phyloP scores from a whole-genome alignment of 352 stramenopile genomes.

The Phytophthora uliginosa region DNA sequence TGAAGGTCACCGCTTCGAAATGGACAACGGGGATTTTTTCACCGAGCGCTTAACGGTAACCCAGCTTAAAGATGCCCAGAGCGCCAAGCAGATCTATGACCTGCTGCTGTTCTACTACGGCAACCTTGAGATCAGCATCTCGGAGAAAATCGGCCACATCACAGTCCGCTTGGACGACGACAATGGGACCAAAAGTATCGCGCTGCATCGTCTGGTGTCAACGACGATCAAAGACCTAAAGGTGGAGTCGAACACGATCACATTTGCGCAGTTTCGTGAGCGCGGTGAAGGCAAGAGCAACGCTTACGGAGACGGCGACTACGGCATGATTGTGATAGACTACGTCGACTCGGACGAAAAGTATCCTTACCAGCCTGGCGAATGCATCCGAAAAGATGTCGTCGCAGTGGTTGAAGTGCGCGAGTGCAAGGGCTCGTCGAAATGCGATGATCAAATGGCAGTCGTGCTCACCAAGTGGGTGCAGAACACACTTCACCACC shows the following conservation, averaged over 20 bases:
- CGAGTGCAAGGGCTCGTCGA: slow-evolving; percentile 20
- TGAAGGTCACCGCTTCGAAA: slow-evolving; percentile 54
- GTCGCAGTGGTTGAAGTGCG: slow-evolving; percentile 46
- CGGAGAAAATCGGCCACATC: slow-evolving; percentile 62
- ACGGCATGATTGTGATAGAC: slow-evolving; percentile 49
- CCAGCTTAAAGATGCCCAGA: slow-evolving; percentile 49
- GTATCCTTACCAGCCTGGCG: slow-evolving; percentile 47
- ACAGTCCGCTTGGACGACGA: slow-evolving; percentile 72
- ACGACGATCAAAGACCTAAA: slow-evolving; percentile 41
- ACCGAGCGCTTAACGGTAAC: slow-evolving; percentile 55
- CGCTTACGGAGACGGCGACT: slow-evolving; percentile 35
- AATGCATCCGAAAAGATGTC: slow-evolving; percentile 53
- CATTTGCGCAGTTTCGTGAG: slow-evolving; percentile 45
- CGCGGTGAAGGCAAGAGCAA: slow-evolving; percentile 17
- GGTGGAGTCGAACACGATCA: slow-evolving; percentile 53
- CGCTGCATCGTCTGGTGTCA: slow-evolving; percentile 60
- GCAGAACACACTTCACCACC: slow-evolving; percentile 31
- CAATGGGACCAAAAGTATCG: slow-evolving; percentile 48
- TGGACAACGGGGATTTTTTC: slow-evolving; percentile 51
- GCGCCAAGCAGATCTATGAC: slow-evolving; percentile 63
- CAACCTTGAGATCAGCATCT: slow-evolving; percentile 75
- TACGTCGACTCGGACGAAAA: slow-evolving; percentile 51
- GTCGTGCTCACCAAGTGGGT: slow-evolving; percentile 46
- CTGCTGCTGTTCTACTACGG: slow-evolving; percentile 58
- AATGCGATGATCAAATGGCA: slow-evolving; percentile 9